Conservation (phyloP, 2,329 filamentous ascomycete species). For the Cercospora zeae-maydis region DNA sequence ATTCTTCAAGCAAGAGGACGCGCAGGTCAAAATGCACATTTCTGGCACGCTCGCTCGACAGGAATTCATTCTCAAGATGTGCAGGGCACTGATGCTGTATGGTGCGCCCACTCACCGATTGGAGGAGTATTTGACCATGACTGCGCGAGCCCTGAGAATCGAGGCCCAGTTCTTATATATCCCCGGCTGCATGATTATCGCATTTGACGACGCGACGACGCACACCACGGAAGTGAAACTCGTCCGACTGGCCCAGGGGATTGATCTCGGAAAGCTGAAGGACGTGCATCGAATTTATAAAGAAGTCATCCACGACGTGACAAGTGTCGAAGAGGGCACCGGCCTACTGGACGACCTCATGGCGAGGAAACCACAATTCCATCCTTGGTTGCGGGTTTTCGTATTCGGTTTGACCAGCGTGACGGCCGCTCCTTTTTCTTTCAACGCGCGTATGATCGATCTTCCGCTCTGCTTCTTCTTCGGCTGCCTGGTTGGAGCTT, state of each 20-base stretch:
- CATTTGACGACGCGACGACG: conserved; percentile 70
- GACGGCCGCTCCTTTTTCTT: conserved; percentile 74
- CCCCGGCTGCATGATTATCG: conserved; percentile 89
- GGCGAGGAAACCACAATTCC: conserved; percentile 53
- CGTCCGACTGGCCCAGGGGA: conserved; percentile 62
- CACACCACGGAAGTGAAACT: conserved; percentile 76
- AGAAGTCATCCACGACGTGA: conserved; percentile 69
- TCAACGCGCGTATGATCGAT: conserved; percentile 71
- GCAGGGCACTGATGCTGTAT: conserved; percentile 80
- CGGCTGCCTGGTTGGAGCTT: conserved; percentile 66
- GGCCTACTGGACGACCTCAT: conserved; percentile 60
- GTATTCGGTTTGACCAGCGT: conserved; percentile 75
- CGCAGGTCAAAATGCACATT: conserved; percentile 58
- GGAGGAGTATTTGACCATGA: conserved; percentile 89
- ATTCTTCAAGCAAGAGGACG: conserved; percentile 48
- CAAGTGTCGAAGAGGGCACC: conserved; percentile 67
- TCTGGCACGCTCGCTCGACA: conserved; percentile 74
- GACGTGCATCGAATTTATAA: conserved; percentile 77
- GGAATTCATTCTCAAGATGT: conserved; percentile 77
- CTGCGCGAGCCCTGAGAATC: conserved; percentile 77
- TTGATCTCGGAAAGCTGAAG: conserved; percentile 69
- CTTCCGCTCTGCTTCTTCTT: conserved; percentile 72
- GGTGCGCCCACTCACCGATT: conserved; percentile 87
- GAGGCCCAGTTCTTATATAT: conserved; percentile 90
- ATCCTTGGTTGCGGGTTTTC: conserved; percentile 51